phyloP scores from a whole-genome alignment of 1,284 basidiomycete species.

The Trichosporon faecale region DNA sequence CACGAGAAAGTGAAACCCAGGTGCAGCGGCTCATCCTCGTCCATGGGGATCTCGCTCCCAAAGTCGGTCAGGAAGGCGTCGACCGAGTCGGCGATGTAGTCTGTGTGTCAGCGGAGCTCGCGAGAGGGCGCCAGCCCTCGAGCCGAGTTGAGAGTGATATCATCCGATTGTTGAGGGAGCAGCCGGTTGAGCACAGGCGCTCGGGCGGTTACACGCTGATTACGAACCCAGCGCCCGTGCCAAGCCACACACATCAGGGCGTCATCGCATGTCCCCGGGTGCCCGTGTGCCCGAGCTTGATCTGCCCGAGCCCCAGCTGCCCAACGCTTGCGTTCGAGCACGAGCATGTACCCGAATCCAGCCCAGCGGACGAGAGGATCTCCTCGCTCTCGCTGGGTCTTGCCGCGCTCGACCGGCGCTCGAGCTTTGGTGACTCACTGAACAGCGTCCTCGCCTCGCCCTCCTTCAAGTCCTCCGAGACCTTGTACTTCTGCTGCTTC shows the following conservation, averaged over 20 bases:
- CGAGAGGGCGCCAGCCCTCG: too few relatives aligned
- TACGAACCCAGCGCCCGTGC: background rate
- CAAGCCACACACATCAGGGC: background rate
- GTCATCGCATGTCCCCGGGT: too few relatives aligned
- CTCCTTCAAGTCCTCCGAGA: slow-evolving; percentile 82
- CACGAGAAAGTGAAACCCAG: slow-evolving; percentile 85
- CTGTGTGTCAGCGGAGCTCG: slow-evolving; percentile 53
- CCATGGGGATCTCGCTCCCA: slow-evolving; percentile 47
- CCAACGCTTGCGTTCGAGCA: too few relatives aligned
- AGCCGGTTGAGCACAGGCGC: too few relatives aligned
- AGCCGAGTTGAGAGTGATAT: too few relatives aligned
- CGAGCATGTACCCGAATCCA: too few relatives aligned
- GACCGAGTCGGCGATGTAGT: slow-evolving; percentile 94
- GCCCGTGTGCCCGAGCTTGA: background rate
- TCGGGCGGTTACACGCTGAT: background rate
- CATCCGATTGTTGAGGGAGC: too few relatives aligned
- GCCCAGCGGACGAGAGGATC: too few relatives aligned
- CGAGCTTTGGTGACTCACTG: slow-evolving; percentile 64
- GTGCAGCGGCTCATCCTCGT: slow-evolving; percentile 60
- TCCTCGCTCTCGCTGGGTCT: too few relatives aligned
- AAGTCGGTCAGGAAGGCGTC: slow-evolving; percentile 84
- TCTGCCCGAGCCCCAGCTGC: too few relatives aligned
- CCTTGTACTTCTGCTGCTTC: slow-evolving; percentile 89
- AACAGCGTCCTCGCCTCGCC: slow-evolving; percentile 80
- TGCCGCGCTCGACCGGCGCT: too few relatives aligned